A percentile compares a stretch with the other conserved stretches of the same genome.
Evolutionary conservation across 768 basidiomycete genomes (phyloP).

Genomic region (Tulasnella sp.): DNA sequence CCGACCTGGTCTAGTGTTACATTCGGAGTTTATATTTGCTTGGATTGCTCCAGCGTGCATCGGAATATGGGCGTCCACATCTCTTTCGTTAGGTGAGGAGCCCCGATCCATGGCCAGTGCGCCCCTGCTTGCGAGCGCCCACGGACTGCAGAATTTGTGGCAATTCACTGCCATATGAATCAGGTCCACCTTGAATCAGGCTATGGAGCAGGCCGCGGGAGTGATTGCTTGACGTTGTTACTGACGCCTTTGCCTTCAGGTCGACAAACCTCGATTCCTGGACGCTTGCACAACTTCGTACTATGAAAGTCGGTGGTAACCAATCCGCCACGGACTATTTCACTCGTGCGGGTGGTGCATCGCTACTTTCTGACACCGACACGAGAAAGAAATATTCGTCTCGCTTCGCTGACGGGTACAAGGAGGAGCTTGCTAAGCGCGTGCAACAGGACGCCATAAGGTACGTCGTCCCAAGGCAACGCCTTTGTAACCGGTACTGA

Average conservation of each 20-base stretch:
- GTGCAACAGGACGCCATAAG: conserved; percentile 69
- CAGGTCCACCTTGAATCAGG: background rate
- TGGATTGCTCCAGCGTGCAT: conserved; percentile 94
- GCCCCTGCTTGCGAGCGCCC: background rate
- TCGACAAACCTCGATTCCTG: conserved; percentile 96
- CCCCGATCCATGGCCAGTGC: background rate
- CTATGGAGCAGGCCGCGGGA: background rate
- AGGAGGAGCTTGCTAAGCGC: conserved; percentile 79
- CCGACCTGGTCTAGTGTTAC: conserved; percentile 98
- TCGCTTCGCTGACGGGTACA: conserved; percentile 81
- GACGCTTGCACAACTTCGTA: conserved; percentile 85
- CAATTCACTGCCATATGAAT: conserved; percentile 14
- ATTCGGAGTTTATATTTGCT: conserved; percentile 94
- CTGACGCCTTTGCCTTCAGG: conserved; percentile 43
- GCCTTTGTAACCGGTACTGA: background rate
- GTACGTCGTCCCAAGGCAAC: conserved; percentile 42
- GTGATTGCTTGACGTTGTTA: background rate
- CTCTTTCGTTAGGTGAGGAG: conserved; percentile 83
- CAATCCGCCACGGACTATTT: conserved; percentile 83
- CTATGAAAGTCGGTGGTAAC: conserved; percentile 97
- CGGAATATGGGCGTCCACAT: conserved; percentile 98
- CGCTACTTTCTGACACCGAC: conserved; percentile 67
- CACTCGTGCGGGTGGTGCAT: conserved; percentile 74
- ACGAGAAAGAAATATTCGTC: conserved; percentile 87
- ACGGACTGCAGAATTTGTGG: background rate